Base-by-base conservation (phyloP, 345 rosid genomes). In the Hibiscus trionum region DNA sequence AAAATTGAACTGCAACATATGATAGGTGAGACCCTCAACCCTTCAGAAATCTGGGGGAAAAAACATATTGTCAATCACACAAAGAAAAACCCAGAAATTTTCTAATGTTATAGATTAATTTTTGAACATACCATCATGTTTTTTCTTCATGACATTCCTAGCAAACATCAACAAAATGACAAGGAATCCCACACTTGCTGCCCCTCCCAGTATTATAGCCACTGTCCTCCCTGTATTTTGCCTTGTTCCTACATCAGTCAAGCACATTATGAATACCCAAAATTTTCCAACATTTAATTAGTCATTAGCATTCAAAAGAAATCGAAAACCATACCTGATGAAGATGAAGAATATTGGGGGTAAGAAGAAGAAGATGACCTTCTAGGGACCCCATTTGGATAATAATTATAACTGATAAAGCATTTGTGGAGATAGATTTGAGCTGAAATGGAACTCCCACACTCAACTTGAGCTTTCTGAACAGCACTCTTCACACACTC, bases 151-250 rank as follows among this genome's bases (percentile, higher is more conserved):
- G 84, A 89, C 77, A 75, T 74, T 77, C 77, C 90, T 89, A n/a
- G 96, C 96, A 82, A 88, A 92, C 82, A 95, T 72, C 82, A 92
- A 79, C 73, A 87, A 86, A 69, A 92, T 95, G 63, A 92, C 87
- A 74, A 95, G 80, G 76, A 95, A 95, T 49, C 91, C 98, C 42
- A 95, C 88, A 58, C 87, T 96, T 73, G 91, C 96, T 58, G 93
- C 96, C 72, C 99, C 98, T 82, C 99, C 99, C 63, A 95, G 73
- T 82, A 95, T 90, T 76, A 95, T 90, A 78, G 99, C 99, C 88
- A 92, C 99, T 12, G 97, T 92, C 84, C 88, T 95, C 17, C 93
- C 94, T 55, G 97, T 83, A 70, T 77, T 88, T 70, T 82, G 91
- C 77, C 88, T 89, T 74, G 91, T 72, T 69, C 82, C 88, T 82